Conservation (phyloP, 1,284 basidiomycete species). For the Ceratobasidium sp. region DNA sequence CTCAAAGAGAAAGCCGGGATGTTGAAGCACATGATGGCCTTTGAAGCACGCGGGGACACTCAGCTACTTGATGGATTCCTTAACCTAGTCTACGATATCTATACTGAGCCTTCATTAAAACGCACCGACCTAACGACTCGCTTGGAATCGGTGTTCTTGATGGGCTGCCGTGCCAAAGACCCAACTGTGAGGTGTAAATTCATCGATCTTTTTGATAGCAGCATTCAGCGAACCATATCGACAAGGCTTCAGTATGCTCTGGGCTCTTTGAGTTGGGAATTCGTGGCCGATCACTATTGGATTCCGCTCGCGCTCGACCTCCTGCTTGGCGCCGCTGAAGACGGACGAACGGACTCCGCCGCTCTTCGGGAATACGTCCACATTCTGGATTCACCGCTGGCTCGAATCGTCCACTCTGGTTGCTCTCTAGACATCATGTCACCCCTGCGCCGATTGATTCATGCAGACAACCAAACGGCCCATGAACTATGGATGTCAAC, state of each 20-base stretch:
- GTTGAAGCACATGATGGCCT: slow-evolving; percentile 89
- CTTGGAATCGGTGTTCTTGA: slow-evolving; percentile 91
- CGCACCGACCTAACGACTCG: slow-evolving; percentile 94
- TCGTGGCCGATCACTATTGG: slow-evolving; percentile 93
- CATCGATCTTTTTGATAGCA: slow-evolving; percentile 89
- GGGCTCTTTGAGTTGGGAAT: slow-evolving; percentile 96
- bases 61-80: slow-evolving; percentile 84
- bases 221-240: slow-evolving; percentile 83
- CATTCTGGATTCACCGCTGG: slow-evolving; percentile 42
- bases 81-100: slow-evolving; percentile 93
- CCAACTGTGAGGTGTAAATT: slow-evolving; percentile 83
- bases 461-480: slow-evolving; percentile 77
- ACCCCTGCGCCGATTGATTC: slow-evolving; percentile 84
- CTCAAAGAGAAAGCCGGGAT: slow-evolving; percentile 96
- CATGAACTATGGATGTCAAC: slow-evolving; percentile 90
- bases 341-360: slow-evolving; percentile 41
- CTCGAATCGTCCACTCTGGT: slow-evolving; percentile 49
- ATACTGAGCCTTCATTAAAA: slow-evolving; percentile 83
- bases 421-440: slow-evolving; percentile 67
- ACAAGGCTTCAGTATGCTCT: slow-evolving; percentile 90
- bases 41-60: slow-evolving; percentile 79
- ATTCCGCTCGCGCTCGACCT: slow-evolving; percentile 91
- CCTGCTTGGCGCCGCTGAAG: slow-evolving; percentile 82
- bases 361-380: slow-evolving; percentile 46
- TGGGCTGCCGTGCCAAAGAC: slow-evolving; percentile 90